Evolutionary conservation across 2,329 filamentous ascomycete species (phyloP), one percentile per base, ranked within the genome.

Genomic region (Diplocarpon mali): DNA sequence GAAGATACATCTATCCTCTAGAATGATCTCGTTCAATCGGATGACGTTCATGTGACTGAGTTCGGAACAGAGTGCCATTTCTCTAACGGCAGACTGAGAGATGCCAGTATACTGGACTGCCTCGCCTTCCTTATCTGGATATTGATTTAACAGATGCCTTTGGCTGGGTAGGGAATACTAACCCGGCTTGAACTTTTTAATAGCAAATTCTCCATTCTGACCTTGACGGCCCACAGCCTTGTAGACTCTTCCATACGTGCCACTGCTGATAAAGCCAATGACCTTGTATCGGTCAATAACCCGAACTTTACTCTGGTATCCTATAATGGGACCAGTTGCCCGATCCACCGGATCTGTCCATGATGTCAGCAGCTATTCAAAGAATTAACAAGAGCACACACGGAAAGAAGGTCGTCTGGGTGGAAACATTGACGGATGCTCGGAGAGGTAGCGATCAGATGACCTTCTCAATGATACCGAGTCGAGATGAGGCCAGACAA

Each of bases 1-100:
- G 67, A 89, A 98, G 63, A 98, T 96, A 68, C 89, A 95, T 69
- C 96, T 96, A 65, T 95, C 89, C 67, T 98, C 90, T 2, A 98
- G 73, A 58, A 98, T 95, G 58, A 95, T 96, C 66, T 98, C 92
- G 50, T 90, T 80, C 1, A 95, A 77, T 47, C 83, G 80, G 54
- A 98, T 90, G 29, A 98, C 81, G 62, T 96, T 96, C 45, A 78
- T 71, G 63, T 98, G 88, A 47, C 76, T 79, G 20, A 98, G 73
- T 62, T 98, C 92, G 31, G 86, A 92, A 66, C 92, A 98, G 0
- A 98, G 71, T 13, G 90, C 87, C 88, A 98, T 98, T 65, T 98
- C 92, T 42, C 92, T 85, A 53, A 95, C 86, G 4, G 92, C 92
- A 12, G 89, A 95, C 64, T 98, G 92, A 0, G 92, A 96, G 53